Percentiles rank a stretch among this genome's conserved stretches.
These are phyloP conservation scores for Pogostemon cablin DNA, from an alignment of 257 asterid species.

Conservation along the genomic window DNA sequence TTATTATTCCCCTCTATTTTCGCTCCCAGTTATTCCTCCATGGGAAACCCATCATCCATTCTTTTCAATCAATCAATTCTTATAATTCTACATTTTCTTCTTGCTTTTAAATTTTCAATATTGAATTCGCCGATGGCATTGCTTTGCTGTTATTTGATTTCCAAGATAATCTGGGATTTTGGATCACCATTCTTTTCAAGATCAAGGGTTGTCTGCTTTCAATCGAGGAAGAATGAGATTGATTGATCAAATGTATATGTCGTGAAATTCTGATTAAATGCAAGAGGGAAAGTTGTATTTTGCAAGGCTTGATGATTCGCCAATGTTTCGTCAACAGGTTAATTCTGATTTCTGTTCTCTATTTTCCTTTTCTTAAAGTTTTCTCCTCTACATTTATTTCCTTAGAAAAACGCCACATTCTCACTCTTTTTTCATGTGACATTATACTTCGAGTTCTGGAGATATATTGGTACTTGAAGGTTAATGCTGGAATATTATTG, in stretches of 20 bases:
- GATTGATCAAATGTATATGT: conserved; percentile 27
- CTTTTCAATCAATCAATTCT: background rate
- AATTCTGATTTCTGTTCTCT: background rate
- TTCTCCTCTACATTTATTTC: background rate
- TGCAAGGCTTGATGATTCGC: conserved; percentile 87
- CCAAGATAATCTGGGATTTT: conserved; percentile 3
- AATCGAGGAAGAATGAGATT: conserved; percentile 16
- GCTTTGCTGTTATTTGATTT: conserved; percentile 14
- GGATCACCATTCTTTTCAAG: conserved; percentile 1
- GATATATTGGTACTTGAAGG: conserved; percentile 8
- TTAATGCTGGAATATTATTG: background rate
- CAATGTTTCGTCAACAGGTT: conserved; percentile 99
- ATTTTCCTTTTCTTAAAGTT: background rate
- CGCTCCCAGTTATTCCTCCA: conserved; percentile 40
- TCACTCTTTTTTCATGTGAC: background rate
- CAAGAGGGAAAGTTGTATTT: conserved; percentile 69
- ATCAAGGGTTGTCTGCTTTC: conserved; percentile 6
- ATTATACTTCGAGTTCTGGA: background rate
- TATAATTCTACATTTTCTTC: background rate
- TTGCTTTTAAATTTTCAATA: background rate
- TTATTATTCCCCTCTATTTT: conserved; percentile 56
- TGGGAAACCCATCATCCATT: conserved; percentile 26
- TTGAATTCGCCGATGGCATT: conserved; percentile 22
- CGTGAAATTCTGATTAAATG: conserved; percentile 43
- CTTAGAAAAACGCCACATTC: background rate